Evolutionary conservation across 2,329 filamentous ascomycete species (phyloP), one percentile per base, ranked within the genome.

Genomic region (Colletotrichum horii): DNA sequence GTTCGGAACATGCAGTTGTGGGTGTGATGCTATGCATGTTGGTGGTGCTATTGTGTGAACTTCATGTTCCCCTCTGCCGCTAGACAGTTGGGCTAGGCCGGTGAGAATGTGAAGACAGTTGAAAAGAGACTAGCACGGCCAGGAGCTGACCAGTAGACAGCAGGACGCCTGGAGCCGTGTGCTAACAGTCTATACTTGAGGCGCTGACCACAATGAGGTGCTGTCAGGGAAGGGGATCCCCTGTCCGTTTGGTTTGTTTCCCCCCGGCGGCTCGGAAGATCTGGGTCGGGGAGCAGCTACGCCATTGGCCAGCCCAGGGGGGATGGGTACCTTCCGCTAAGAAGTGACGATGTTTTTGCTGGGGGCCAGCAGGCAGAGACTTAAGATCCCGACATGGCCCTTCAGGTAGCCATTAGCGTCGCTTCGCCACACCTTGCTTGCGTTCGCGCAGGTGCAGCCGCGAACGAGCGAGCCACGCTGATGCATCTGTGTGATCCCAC

Each of bases 361-460:
- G 71, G 66, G 56, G 24, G 30, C 32, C 16, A 24, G 64, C 62
- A 75, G 73, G 73, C 73, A 75, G 73, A 75, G 62, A 73, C 55
- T 70, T 70, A 52, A 62, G 36, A 70, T 52, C 52, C 55, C 36
- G 32, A 60, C 66, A 68, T 68, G 66, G 66, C 60, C 64, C 61
- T 71, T 52, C 52, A 66, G 36, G 67, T 60, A 64, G 67, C 38
- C 36, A 71, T 71, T 75, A 75, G 72, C 52, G 72, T 66, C 61
- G 61, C 68, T 71, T 69, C 61, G 68, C 72, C 72, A 75, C 72
- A 66, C 30, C 24, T 66, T 74, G 68, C 61, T 60, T 71, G 30
- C 61, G 68, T 66, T 66, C 68, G 61, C 52, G 30, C 66, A 60
- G 64, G 16, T 55, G 36, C 52, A 66, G 28, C 52, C 28, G 67